A percentile compares a stretch with the other conserved stretches of the same genome.
Evolutionary conservation across 352 stramenopile genomes (phyloP).

Genomic region (Elongisporangium anandrum): DNA sequence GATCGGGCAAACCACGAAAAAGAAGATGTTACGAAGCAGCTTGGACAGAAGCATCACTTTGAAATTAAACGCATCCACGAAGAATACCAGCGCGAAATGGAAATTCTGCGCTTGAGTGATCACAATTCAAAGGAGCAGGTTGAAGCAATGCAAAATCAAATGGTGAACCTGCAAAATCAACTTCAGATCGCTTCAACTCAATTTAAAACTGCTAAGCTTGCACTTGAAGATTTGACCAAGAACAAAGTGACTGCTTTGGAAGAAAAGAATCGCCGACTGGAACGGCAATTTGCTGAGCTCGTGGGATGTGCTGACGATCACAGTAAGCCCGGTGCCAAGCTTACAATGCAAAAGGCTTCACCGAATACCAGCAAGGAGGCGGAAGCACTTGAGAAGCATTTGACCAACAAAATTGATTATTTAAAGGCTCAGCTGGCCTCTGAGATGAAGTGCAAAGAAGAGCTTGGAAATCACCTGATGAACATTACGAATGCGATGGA

Average conservation of each 20-base stretch:
- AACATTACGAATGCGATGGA: conserved; percentile 64
- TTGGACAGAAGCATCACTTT: conserved; percentile 31
- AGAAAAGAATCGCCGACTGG: conserved; percentile 60
- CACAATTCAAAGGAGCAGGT: conserved; percentile 56
- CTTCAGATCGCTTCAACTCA: conserved; percentile 45
- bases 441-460: conserved; percentile 85
- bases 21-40: conserved; percentile 31
- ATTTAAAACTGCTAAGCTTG: conserved; percentile 37
- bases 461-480: conserved; percentile 61
- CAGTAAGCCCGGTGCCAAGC: not conserved
- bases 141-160: conserved; percentile 37
- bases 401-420: conserved; percentile 80
- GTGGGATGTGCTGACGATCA: not conserved
- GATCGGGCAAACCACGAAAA: conserved; percentile 36
- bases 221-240: conserved; percentile 47
- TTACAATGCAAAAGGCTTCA: conserved; percentile 5
- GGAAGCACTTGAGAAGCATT: conserved; percentile 63
- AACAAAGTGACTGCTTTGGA: conserved; percentile 46
- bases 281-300: conserved; percentile 44
- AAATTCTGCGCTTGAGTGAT: conserved; percentile 53
- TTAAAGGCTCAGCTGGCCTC: conserved; percentile 77
- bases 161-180: conserved; percentile 50
- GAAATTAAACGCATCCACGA: conserved; percentile 64
- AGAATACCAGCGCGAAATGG: conserved; percentile 63
- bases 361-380: conserved; percentile 17